These are phyloP conservation scores for Mycena galopus DNA, from an alignment of 768 basidiomycete species.

Conservation along the genomic window DNA sequence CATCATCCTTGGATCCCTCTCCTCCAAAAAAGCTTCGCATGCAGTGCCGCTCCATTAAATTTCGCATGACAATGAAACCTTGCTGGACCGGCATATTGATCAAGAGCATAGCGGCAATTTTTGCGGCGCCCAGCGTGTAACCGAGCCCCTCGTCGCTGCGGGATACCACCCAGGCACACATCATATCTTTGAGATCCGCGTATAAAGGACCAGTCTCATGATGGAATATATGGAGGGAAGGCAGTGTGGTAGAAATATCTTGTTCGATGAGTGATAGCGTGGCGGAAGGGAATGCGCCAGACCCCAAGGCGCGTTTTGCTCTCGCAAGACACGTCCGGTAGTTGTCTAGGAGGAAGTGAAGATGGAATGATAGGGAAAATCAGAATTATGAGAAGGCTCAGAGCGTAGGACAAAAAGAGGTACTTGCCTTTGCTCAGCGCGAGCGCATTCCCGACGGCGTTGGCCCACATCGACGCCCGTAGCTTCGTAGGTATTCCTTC, in stretches of 20 bases:
- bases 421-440: constrained; percentile 82
- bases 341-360: constrained; percentile 61
- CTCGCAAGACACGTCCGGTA: constrained; percentile 79
- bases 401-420: constrained; percentile 26
- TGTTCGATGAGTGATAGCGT: constrained; percentile 76
- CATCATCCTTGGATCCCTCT: constrained; percentile 78
- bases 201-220: constrained; percentile 84
- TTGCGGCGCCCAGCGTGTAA: constrained; percentile 77
- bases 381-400: constrained; percentile 8
- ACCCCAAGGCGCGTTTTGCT: constrained; percentile 76
- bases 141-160: constrained; percentile 86
- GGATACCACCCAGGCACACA: constrained; percentile 90
- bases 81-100: constrained; percentile 83
- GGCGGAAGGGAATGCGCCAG: constrained; percentile 75
- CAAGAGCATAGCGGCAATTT: constrained; percentile 88
- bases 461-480: constrained; percentile 86
- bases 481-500: constrained; percentile 87
- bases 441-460: constrained; percentile 86
- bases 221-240: constrained; percentile 84
- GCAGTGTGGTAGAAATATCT: constrained; percentile 82
- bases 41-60: constrained; percentile 88
- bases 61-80: constrained; percentile 87
- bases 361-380: constrained; percentile 12
- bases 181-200: constrained; percentile 83
- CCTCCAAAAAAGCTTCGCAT: constrained; percentile 89